A percentile compares a stretch with the other conserved stretches of the same genome.
Conservation (phyloP, 495 filamentous ascomycete genomes). For the Aspergillus heteromorphus region DNA sequence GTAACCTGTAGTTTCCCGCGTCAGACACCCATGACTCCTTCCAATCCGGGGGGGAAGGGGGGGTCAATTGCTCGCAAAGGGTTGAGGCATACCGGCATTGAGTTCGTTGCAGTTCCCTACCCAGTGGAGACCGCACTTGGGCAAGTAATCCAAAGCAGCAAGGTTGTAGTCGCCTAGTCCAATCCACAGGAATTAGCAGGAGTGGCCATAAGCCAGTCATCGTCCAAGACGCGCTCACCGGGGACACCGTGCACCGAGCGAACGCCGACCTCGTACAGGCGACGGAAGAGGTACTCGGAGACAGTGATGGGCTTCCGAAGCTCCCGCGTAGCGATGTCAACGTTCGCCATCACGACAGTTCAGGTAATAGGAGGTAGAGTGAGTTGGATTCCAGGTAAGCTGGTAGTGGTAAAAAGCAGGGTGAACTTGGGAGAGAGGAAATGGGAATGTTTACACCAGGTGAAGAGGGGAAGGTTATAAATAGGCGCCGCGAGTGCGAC, state of each 20-base stretch:
- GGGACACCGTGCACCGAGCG: conserved; percentile 61
- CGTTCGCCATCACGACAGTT: conserved; percentile 32
- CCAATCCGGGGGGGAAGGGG: not conserved
- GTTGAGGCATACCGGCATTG: conserved; percentile 48
- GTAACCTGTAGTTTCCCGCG: conserved; percentile 46
- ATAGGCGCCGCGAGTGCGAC: not conserved
- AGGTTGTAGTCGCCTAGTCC: conserved; percentile 42
- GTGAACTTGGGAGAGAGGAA: too few relatives aligned
- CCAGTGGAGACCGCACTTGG: conserved; percentile 55
- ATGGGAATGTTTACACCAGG: not conserved
- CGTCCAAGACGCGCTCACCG: conserved; percentile 34
- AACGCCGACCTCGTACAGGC: conserved; percentile 58
- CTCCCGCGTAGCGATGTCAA: conserved; percentile 49
- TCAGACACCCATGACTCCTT: not conserved
- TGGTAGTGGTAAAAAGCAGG: not conserved
- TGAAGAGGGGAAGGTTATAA: not conserved
- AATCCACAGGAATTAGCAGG: not conserved
- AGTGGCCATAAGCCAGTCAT: not conserved
- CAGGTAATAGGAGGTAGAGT: not conserved
- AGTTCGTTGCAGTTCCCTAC: conserved; percentile 68
- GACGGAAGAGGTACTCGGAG: conserved; percentile 58
- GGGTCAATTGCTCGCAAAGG: too few relatives aligned
- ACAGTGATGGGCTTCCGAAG: conserved; percentile 52
- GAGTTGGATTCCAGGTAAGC: not conserved
- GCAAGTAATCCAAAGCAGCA: conserved; percentile 56